Conservation (phyloP, 176 grass and related monocot species). For the Raddia guianensis region DNA sequence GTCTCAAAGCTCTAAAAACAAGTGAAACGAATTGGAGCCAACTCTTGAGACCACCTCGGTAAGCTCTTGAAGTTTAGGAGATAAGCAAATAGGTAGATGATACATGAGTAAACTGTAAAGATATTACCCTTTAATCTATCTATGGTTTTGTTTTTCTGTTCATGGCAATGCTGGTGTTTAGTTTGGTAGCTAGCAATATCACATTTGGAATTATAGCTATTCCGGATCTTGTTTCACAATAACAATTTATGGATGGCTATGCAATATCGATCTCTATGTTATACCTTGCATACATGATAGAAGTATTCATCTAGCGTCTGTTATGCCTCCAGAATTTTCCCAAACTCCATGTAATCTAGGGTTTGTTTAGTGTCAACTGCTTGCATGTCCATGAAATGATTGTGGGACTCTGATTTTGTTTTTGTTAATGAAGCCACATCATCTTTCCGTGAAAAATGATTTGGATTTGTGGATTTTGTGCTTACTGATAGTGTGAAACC, state of each 20-base stretch:
- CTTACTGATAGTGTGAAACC: background rate
- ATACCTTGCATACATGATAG: slow-evolving; percentile 15
- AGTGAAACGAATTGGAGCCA: no score
- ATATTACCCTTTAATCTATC: background rate
- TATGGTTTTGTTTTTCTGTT: background rate
- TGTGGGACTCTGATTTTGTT: background rate
- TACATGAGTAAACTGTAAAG: no score
- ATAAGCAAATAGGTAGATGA: no score
- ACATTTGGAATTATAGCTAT: background rate
- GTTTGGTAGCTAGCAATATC: background rate
- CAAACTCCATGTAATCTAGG: background rate
- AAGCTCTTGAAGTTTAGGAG: no score
- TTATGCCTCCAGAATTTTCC: background rate
- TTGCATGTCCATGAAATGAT: slow-evolving; percentile 12
- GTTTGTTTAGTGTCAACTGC: background rate
- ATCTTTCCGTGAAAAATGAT: slow-evolving; percentile 1
- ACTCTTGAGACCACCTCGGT: no score
- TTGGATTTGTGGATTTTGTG: background rate
- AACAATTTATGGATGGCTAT: background rate
- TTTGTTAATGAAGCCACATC: background rate
- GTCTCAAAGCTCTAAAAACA: no score
- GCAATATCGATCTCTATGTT: background rate
- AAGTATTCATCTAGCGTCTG: slow-evolving; percentile 8
- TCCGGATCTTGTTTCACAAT: background rate
- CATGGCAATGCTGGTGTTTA: background rate